These are phyloP conservation scores for Scutellaria baicalensis DNA, from an alignment of 257 asterid species.

Conservation along the genomic window DNA sequence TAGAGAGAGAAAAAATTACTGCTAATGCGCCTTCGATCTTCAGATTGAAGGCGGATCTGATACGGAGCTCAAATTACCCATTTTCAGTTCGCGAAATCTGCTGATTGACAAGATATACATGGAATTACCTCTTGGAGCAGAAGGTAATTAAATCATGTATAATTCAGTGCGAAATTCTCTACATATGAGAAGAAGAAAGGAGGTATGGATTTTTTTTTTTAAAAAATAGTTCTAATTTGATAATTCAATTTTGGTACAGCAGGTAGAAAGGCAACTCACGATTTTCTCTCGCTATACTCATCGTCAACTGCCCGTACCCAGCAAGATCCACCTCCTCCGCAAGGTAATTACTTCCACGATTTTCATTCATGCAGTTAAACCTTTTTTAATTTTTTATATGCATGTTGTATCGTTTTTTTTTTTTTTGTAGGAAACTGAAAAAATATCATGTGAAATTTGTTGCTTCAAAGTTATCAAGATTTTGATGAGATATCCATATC, in stretches of 20 bases:
- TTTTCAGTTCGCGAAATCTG: background rate
- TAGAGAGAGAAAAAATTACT: background rate
- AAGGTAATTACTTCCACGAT: conserved; percentile 29
- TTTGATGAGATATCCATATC: background rate
- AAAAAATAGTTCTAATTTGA: background rate
- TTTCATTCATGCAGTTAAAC: conserved; percentile 18
- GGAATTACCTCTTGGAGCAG: conserved; percentile 69
- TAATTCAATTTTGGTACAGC: conserved; percentile 13
- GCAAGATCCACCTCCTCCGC: conserved; percentile 84
- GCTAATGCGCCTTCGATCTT: conserved; percentile 33
- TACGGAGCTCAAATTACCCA: background rate
- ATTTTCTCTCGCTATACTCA: conserved; percentile 85
- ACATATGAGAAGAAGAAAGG: background rate
- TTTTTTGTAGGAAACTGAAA: background rate
- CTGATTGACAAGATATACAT: conserved; percentile 24
- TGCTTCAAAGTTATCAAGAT: background rate
- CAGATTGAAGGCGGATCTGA: conserved; percentile 42
- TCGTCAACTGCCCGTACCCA: conserved; percentile 44
- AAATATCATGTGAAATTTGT: background rate
- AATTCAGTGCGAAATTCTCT: background rate
- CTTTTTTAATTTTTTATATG: background rate
- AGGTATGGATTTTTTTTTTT: background rate
- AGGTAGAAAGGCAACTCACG: conserved; percentile 79
- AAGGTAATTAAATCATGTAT: conserved; percentile 36
- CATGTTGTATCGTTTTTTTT: background rate